A percentile compares a stretch with the other conserved stretches of the same genome.
Evolutionary conservation across 2,329 filamentous ascomycete genomes (phyloP).

Genomic region (Simplicillium aogashimaense): DNA sequence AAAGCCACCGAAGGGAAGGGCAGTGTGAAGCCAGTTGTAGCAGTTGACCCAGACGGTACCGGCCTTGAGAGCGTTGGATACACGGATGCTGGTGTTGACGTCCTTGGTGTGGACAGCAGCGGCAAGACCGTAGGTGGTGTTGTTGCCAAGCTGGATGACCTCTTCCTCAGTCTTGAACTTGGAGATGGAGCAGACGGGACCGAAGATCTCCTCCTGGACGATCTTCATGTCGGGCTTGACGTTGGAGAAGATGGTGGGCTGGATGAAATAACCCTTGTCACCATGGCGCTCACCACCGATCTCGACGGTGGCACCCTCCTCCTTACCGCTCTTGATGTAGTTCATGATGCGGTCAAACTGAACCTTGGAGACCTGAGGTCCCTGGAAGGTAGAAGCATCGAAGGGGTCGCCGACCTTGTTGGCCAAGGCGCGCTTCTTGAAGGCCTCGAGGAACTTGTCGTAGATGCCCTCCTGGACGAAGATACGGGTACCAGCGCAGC

Average conservation of each 20-base stretch:
- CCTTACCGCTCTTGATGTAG: conserved; percentile 55
- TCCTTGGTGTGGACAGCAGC: conserved; percentile 70
- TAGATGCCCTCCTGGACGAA: conserved; percentile 77
- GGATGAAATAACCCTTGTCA: conserved; percentile 71
- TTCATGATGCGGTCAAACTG: conserved; percentile 80
- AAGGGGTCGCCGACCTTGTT: conserved; percentile 77
- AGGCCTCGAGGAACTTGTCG: conserved; percentile 68
- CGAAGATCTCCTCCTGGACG: conserved; percentile 81
- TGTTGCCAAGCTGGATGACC: conserved; percentile 61
- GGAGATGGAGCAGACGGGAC: conserved; percentile 68
- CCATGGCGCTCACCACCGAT: conserved; percentile 41
- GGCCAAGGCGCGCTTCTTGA: conserved; percentile 60
- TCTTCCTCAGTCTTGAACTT: conserved; percentile 77
- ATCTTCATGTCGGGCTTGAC: conserved; percentile 76
- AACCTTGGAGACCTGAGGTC: conserved; percentile 68
- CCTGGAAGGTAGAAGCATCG: conserved; percentile 66
- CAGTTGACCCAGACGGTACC: conserved; percentile 47
- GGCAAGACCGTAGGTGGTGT: conserved; percentile 67
- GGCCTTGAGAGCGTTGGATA: conserved; percentile 61
- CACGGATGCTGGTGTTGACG: conserved; percentile 68
- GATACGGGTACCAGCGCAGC: conserved; percentile 66
- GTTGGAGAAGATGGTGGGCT: conserved; percentile 77
- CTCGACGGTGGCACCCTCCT: conserved; percentile 47
- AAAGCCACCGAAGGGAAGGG: conserved; percentile 62
- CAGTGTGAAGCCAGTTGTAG: conserved; percentile 64